A percentile compares a stretch with the other conserved stretches of the same genome.
Evolutionary conservation across 208 protist species (phyloP).

Genomic region (Crithidia acanthocephali): DNA sequence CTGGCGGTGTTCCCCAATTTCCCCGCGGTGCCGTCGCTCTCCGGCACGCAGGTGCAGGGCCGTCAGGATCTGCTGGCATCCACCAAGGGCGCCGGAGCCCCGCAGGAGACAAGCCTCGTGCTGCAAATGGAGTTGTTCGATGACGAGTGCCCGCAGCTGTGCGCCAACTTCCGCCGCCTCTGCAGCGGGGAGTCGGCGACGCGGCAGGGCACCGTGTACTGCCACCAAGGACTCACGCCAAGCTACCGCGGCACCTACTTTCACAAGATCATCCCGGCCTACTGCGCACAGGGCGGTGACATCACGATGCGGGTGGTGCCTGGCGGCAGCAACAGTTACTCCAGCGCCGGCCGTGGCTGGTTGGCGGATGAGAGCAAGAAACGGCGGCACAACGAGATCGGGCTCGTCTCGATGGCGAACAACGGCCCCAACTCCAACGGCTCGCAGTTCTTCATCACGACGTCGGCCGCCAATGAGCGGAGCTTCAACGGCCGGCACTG

Average conservation of each 20-base stretch:
- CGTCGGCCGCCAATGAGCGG: conserved; percentile 53
- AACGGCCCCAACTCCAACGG: conserved; percentile 94
- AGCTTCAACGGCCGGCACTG: conserved; percentile 72
- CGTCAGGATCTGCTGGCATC: conserved; percentile 46
- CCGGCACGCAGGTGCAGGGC: conserved; percentile 62
- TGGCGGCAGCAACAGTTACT: conserved; percentile 83
- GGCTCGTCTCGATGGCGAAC: conserved; percentile 92
- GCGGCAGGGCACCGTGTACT: conserved; percentile 56
- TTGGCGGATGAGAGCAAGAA: conserved; percentile 95
- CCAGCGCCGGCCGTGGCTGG: conserved; percentile 81
- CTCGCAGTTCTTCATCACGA: conserved; percentile 95
- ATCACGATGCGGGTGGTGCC: conserved; percentile 93
- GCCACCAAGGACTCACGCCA: conserved; percentile 63
- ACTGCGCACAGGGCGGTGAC: conserved; percentile 96
- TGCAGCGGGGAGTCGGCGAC: conserved; percentile 52
- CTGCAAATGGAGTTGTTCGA: conserved; percentile 86
- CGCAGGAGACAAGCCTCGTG: conserved; percentile 27
- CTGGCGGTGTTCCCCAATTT: conserved; percentile 71
- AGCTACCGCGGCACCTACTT: conserved; percentile 91
- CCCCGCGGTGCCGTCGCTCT: conserved; percentile 69
- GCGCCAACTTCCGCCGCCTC: conserved; percentile 78
- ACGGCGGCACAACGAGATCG: conserved; percentile 84
- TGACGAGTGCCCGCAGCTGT: conserved; percentile 77
- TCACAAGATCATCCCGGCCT: conserved; percentile 91
- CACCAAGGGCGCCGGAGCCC: conserved; percentile 50